Evolutionary conservation across 768 basidiomycete species (phyloP).

Genomic region (Clavaria fumosa): DNA sequence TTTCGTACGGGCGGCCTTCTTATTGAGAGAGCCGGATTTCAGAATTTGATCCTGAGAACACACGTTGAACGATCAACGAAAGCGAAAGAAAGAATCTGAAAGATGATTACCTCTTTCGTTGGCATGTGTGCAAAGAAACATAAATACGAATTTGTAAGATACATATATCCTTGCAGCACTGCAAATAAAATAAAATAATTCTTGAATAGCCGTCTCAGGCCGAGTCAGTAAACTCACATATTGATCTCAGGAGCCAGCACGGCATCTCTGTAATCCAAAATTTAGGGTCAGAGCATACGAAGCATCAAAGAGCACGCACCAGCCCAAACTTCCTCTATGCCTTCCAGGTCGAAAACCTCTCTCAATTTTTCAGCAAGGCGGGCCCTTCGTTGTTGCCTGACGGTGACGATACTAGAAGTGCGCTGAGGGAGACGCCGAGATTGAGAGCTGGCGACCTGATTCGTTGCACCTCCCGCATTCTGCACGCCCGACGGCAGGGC

Average conservation of each 20-base stretch:
- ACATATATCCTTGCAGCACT: constrained; percentile 98
- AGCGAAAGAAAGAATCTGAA: constrained; percentile 2
- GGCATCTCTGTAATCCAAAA: constrained; percentile 54
- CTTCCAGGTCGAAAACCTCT: constrained; percentile 73
- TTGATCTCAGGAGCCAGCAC: constrained; percentile 83
- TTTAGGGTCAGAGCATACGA: constrained; percentile 2
- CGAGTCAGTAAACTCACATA: constrained; percentile 41
- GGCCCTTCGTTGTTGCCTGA: constrained; percentile 48
- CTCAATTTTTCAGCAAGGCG: constrained; percentile 77
- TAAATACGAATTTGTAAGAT: constrained; percentile 80
- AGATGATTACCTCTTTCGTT: constrained; percentile 63
- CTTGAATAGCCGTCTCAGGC: neutral
- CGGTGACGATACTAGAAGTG: constrained; percentile 56
- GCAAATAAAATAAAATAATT: constrained; percentile 8
- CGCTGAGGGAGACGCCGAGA: too few species aligned
- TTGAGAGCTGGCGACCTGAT: constrained; percentile 10
- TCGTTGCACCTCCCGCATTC: constrained; percentile 1
- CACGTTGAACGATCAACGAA: neutral
- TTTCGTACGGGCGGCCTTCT: constrained; percentile 79
- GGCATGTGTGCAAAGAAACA: constrained; percentile 98
- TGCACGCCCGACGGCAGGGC: constrained; percentile 10
- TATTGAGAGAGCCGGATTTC: constrained; percentile 82
- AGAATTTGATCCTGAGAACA: constrained; percentile 65
- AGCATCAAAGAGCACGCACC: constrained; percentile 29
- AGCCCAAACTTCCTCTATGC: constrained; percentile 72